Evolutionary conservation across 306 rosid genomes (phyloP).

Genomic region (Urtica urens): DNA sequence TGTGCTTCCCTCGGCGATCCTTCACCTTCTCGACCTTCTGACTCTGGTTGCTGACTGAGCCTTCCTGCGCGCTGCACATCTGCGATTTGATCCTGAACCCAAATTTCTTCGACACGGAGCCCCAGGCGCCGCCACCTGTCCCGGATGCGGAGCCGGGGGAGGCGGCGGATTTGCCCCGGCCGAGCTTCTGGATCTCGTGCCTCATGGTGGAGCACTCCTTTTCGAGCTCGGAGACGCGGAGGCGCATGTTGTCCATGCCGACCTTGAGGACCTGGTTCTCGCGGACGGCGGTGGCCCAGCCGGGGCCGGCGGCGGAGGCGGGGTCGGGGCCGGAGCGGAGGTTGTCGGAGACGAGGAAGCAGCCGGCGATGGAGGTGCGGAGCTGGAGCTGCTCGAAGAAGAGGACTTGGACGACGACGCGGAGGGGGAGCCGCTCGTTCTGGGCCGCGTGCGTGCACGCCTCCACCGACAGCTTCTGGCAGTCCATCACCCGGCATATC

Average conservation of each 20-base stretch:
- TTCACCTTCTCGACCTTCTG: constrained; percentile 61
- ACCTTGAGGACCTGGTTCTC: constrained; percentile 96
- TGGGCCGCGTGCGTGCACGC: constrained; percentile 99
- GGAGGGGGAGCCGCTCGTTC: constrained; percentile 87
- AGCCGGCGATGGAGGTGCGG: constrained; percentile 82
- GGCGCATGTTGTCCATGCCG: constrained; percentile 95
- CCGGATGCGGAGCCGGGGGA: no score
- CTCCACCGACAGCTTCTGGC: constrained; percentile 97
- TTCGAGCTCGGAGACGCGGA: constrained; percentile 95
- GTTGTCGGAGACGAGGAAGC: constrained; percentile 85
- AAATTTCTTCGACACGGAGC: constrained; percentile 65
- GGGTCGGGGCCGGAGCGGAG: constrained; percentile 70
- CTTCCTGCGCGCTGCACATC: constrained; percentile 98
- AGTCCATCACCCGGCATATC: constrained; percentile 84
- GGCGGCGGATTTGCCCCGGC: constrained; percentile 28
- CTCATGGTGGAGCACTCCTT: constrained; percentile 93
- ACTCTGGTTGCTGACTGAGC: constrained; percentile 65
- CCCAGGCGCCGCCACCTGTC: constrained; percentile 80
- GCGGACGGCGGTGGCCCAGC: constrained; percentile 87
- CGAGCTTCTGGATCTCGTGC: constrained; percentile 84
- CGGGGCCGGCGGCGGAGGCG: constrained; percentile 81
- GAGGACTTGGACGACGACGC: constrained; percentile 88
- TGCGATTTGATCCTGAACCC: constrained; percentile 90
- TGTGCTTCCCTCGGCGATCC: constrained; percentile 61
- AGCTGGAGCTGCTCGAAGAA: constrained; percentile 99